phyloP scores from a whole-genome alignment of 73 alveolate species.

The Breviolum minutum region DNA sequence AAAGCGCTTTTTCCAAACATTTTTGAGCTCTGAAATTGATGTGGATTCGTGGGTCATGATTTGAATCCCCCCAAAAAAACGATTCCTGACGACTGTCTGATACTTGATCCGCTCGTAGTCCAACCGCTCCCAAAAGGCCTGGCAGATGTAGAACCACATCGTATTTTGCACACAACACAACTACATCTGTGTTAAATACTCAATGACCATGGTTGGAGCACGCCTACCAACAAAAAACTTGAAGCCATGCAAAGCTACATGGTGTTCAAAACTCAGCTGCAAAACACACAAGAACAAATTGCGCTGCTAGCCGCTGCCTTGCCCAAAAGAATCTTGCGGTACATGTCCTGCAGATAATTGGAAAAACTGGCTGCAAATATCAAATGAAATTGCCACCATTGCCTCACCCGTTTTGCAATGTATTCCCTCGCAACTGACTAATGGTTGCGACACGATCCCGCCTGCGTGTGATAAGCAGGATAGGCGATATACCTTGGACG shows the following conservation, averaged over 20 bases:
- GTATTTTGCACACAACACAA: not conserved
- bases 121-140: conserved; percentile 79
- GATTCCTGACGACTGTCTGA: conserved; percentile 75
- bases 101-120: conserved; percentile 95
- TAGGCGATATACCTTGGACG: conserved; percentile 67
- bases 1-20: too few relatives aligned
- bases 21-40: too few relatives aligned
- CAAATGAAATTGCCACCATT: not conserved
- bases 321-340: conserved; percentile 82
- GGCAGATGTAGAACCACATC: not conserved
- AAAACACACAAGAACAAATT: not conserved
- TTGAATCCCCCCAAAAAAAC: not conserved
- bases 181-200: not conserved
- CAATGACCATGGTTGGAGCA: too few relatives aligned
- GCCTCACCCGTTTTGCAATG: too few relatives aligned
- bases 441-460: not conserved
- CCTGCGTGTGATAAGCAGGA: conserved; percentile 89
- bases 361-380: not conserved
- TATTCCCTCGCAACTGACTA: too few relatives aligned
- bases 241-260: too few relatives aligned
- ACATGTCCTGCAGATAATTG: conserved; percentile 50
- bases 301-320: not conserved
- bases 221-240: too few relatives aligned
- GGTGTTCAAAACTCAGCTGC: too few relatives aligned
- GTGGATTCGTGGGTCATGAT: too few relatives aligned